Base-by-base conservation (phyloP, 2,329 filamentous ascomycete species). In the Colletotrichum godetiae region DNA sequence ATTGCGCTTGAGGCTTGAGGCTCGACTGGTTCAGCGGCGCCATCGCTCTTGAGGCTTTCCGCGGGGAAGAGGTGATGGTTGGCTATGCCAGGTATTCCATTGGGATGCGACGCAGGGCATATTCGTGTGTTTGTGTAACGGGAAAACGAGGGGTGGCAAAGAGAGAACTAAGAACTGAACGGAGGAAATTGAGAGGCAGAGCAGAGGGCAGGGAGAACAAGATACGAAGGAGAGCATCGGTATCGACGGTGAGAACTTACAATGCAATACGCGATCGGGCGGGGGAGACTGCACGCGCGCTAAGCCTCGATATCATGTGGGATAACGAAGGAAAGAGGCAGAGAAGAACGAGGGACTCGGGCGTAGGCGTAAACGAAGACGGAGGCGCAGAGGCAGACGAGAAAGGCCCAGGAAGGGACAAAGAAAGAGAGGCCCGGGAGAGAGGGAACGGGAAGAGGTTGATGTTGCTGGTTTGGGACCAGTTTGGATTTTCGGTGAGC, bases 291-390 rank as follows among this genome's bases (percentile, higher is more conserved):
- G 53, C 31, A 60, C 55, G 55, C 27, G 67, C 60, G 70, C 67
- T 71, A 52, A 71, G 67, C 67, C 67, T 70, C 49, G 67, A 73
- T 73, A 66, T 70, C 71, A 73, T 73, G 67, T 67, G 67, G 71
- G 60, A 70, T 71, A 66, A 62, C 27, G 53, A 31, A 46, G 33
- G 37, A 61, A 12, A 66, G 22, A 33, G 61, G n/a, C n/a, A 63
- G 60, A 27, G 27, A 53, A 49, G 49, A 55, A 46, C 37, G 52
- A 13, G 22, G 29, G 24, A 19, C 24, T 15, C 12, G 12, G 56
- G 27, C 24, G 56, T 33, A 0, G 19, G 4, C 42, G 42, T n/a
- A 49, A 11, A 49, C 7, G 42, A 27, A 42, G 27, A 10, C 42
- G 42, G 15, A 49, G 42, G 19, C 42, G 42, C 42, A 42, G 27